Base-by-base conservation (phyloP, 345 rosid species). In the Zanthoxylum bungeanum region DNA sequence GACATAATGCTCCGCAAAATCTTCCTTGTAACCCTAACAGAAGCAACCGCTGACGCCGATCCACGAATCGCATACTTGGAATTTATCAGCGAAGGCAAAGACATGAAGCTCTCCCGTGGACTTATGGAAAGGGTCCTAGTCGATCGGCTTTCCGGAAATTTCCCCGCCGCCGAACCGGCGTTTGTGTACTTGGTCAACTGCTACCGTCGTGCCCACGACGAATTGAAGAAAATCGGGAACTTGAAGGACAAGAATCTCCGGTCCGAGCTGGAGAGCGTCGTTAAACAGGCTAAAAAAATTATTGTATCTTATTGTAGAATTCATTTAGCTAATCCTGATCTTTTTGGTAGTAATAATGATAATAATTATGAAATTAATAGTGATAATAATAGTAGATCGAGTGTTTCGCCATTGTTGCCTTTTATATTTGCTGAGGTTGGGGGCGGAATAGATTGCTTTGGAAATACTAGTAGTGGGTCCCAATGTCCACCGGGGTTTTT, bases 1-100 rank as follows among this genome's bases (percentile, higher is more conserved):
- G 98, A 96, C 75, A 85, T 89, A 60, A 88, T 96, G 76, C 92
- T 96, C 68, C 86, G 92, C 7, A 96, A 93, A 75, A 88, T 96
- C 76, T 69, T 93, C 70, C 82, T 83, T 30, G 78, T 91, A 37
- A 83, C 93, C 65, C 90, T 96, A 47, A 64, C 77, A 34, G 91
- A 87, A 21, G 61, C 85, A n/a, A 59, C 84, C 22, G 21, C 47
- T 10, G 81, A 44, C 7, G 5, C 84, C 31, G 93, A 89, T 81
- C 76, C 89, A 9, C 81, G 89, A 44, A 36, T 83, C 37, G 87
- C 84, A 17, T 89, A 91, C 79, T 76, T 95, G 61, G 96, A 89
- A 78, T 79, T 96, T 78, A 93, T 96, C 74, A 96, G 99, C 79
- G 96, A 96, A 84, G 91, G 96, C 14, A 88, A 75, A 63, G 87